Base-by-base conservation (phyloP, 2,329 filamentous ascomycete genomes). In the Fusarium humuli region DNA sequence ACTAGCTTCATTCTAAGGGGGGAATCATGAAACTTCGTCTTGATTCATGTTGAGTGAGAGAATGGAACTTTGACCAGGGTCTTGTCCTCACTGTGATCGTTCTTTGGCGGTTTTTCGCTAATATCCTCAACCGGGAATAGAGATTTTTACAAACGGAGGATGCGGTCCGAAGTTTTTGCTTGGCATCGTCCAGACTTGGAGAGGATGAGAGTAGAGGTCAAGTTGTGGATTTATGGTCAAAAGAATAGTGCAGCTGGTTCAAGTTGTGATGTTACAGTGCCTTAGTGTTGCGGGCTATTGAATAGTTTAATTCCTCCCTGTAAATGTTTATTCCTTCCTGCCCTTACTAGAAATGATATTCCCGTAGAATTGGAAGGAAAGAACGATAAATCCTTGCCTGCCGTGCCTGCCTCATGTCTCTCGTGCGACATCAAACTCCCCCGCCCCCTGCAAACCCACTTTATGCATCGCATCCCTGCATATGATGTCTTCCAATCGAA, bases 41-140 rank as follows among this genome's bases (percentile, higher is more conserved):
- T 61, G 58, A 70, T 65, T 70, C 67, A 69, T 61, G 34, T 69
- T 54, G 37, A 54, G 62, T 62, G 54, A 63, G 70, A 66, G 72
- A 70, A 29, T 53, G 65, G 56, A 71, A 70, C 72, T 71, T 47
- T 42, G 72, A 54, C 65, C 41, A 55, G 37, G 53, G 32, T 52
- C 29, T 27, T 56, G 30, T 37, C 22, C 10, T 52, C 34, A 37
- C 18, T 40, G 13, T 52, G 32, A 52, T 23, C 34, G 29, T 46
- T 46, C 30, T 66, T 32, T 32, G 52, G 56, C 25, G n/a, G 16
- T 32, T 49, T 46, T 23, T 48, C 18, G 22, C 27, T 14, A n/a
- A 16, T 20, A 8, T 8, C 6, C 18, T 50, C 22, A 37, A 27
- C 48, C 48, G 49, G 34, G 40, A 45, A 30, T 64, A 50, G 58